phyloP scores from a whole-genome alignment of 495 filamentous ascomycete species.

The Friedmanniomyces simplex region DNA sequence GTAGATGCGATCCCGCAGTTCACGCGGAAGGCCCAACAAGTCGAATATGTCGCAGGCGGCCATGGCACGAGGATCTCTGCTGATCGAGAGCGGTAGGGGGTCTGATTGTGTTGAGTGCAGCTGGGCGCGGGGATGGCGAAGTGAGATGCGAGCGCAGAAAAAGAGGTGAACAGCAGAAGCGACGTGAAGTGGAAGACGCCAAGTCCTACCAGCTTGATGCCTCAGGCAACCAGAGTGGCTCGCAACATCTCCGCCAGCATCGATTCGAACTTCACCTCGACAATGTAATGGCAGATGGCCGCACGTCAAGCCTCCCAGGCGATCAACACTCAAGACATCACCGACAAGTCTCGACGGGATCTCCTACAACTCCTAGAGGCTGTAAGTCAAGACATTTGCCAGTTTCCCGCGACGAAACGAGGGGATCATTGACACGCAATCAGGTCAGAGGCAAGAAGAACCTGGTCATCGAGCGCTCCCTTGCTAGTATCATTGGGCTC shows the following conservation, averaged over 20 bases:
- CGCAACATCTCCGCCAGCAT: too few species aligned
- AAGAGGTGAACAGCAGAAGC: too few species aligned
- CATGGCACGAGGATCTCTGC: background rate
- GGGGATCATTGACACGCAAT: constrained; percentile 2
- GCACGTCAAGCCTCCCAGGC: constrained; percentile 17
- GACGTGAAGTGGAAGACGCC: too few species aligned
- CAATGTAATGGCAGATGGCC: constrained; percentile 9
- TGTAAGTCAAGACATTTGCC: constrained; percentile 15
- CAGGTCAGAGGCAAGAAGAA: constrained; percentile 98
- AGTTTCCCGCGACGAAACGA: background rate
- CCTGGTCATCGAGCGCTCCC: constrained; percentile 78
- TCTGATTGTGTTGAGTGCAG: background rate
- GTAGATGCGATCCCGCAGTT: constrained; percentile 2
- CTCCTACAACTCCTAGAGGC: constrained; percentile 27
- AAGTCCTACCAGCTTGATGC: too few species aligned
- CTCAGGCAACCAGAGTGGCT: background rate
- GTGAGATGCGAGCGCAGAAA: too few species aligned
- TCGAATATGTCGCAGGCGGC: background rate
- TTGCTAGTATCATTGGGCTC: constrained; percentile 80
- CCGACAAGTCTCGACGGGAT: constrained; percentile 26
- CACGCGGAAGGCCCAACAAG: background rate
- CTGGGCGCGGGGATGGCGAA: too few species aligned
- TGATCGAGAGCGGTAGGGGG: background rate
- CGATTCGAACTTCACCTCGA: background rate
- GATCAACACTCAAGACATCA: constrained; percentile 26